phyloP scores from a whole-genome alignment of 768 basidiomycete genomes.

The Phylloporus scabripes region DNA sequence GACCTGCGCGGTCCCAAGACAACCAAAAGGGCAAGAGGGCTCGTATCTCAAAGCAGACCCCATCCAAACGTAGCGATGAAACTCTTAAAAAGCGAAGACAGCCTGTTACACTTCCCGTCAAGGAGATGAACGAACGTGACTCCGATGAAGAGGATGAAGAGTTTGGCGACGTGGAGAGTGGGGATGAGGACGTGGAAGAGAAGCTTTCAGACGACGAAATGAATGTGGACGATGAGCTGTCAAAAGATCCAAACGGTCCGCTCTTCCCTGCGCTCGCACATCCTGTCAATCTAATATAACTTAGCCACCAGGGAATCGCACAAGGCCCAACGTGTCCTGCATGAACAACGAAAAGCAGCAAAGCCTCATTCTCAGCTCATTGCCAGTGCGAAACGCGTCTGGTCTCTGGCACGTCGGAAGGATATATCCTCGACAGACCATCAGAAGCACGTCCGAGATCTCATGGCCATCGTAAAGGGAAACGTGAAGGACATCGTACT shows the following conservation, averaged over 20 bases:
- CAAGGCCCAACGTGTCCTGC: constrained; percentile 60
- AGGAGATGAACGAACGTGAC: constrained; percentile 32
- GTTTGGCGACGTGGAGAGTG: constrained; percentile 32
- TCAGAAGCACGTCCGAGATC: constrained; percentile 62
- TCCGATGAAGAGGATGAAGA: constrained; percentile 35
- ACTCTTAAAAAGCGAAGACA: constrained; percentile 52
- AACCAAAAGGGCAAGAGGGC: constrained; percentile 51
- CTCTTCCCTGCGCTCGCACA: constrained; percentile 10
- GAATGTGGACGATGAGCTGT: constrained; percentile 22
- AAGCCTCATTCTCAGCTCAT: constrained; percentile 75
- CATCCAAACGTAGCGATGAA: constrained; percentile 23
- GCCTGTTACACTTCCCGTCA: constrained; percentile 46
- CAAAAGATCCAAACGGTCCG: constrained; percentile 59
- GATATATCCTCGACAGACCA: constrained; percentile 65
- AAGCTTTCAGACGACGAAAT: constrained; percentile 28
- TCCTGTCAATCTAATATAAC: constrained; percentile 4
- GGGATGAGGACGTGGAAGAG: constrained; percentile 17
- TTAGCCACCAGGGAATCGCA: constrained; percentile 65
- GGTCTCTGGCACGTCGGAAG: constrained; percentile 72
- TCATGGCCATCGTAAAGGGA: constrained; percentile 75
- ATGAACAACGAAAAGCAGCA: constrained; percentile 64
- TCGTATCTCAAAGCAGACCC: constrained; percentile 35
- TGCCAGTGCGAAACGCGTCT: constrained; percentile 65
- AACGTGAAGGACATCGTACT: constrained; percentile 81
- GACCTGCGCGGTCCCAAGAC: constrained; percentile 41